Evolutionary conservation across 495 filamentous ascomycete genomes (phyloP).

Genomic region (Penicillium longicatenatum): DNA sequence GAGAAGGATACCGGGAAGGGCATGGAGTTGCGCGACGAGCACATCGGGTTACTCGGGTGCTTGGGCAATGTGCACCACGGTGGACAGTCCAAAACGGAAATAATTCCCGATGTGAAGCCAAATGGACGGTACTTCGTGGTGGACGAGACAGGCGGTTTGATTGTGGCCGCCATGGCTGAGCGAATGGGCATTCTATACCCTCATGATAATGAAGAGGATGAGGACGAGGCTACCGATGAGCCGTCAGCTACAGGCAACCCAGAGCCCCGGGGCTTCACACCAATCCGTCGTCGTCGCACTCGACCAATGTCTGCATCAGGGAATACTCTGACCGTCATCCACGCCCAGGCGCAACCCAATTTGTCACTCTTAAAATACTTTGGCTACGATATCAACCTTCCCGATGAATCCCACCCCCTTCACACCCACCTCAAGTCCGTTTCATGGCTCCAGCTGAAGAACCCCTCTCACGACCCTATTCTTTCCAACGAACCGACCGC

Average conservation of each 20-base stretch:
- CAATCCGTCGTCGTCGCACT: conserved; percentile 25
- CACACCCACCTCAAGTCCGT: conserved; percentile 77
- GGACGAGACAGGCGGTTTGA: conserved; percentile 85
- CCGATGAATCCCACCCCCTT: conserved; percentile 74
- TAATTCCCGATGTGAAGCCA: conserved; percentile 27
- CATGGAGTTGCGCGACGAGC: conserved; percentile 89
- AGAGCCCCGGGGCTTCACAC: conserved; percentile 11
- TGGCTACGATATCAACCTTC: conserved; percentile 69
- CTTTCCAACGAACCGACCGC: conserved; percentile 61
- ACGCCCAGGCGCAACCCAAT: conserved; percentile 88
- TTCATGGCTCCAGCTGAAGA: conserved; percentile 86
- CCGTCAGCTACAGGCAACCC: not conserved
- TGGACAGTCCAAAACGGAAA: conserved; percentile 35
- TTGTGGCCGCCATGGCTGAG: conserved; percentile 89
- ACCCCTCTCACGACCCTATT: conserved; percentile 69
- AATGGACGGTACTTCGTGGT: conserved; percentile 83
- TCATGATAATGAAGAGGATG: conserved; percentile 30
- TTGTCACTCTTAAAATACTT: conserved; percentile 85
- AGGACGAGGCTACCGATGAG: conserved; percentile 3
- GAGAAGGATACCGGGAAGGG: conserved; percentile 77
- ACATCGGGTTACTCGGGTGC: conserved; percentile 69
- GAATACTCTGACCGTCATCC: conserved; percentile 87
- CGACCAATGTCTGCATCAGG: conserved; percentile 54
- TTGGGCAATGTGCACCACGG: conserved; percentile 65
- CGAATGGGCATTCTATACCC: conserved; percentile 82